phyloP scores from a whole-genome alignment of 441 rosid species.

The Flueggea neowawraea region DNA sequence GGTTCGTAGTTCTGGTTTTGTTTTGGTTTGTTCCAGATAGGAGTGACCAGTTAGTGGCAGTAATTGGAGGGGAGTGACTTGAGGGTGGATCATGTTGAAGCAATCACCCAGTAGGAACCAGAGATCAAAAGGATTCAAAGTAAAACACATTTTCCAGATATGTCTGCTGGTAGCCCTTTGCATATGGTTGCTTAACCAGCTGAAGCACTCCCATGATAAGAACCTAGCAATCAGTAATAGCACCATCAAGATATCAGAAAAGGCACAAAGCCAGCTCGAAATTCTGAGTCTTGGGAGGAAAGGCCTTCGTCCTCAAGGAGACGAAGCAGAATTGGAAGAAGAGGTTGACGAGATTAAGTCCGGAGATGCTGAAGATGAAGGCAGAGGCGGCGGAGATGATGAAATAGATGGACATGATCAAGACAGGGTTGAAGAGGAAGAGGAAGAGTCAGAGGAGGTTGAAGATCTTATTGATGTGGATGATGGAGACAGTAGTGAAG shows the following conservation, averaged over 20 bases:
- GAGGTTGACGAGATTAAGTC: slow-evolving; percentile 23
- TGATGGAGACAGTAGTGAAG: slow-evolving; percentile 36
- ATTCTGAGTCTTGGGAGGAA: slow-evolving; percentile 50
- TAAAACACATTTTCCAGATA: slow-evolving; percentile 48
- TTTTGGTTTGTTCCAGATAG: slow-evolving; percentile 20
- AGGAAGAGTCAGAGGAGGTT: slow-evolving; percentile 45
- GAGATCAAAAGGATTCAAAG: slow-evolving; percentile 54
- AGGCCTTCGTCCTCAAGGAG: slow-evolving; percentile 23
- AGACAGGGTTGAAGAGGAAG: slow-evolving; percentile 42
- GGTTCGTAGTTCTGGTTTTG: not conserved
- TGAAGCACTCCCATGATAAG: slow-evolving; percentile 29
- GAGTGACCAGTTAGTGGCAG: slow-evolving; percentile 8
- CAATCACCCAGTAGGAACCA: slow-evolving; percentile 39
- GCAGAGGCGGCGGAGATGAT: slow-evolving; percentile 40
- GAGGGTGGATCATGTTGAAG: slow-evolving; percentile 31
- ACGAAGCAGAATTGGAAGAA: slow-evolving; percentile 15
- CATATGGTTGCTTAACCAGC: slow-evolving; percentile 57
- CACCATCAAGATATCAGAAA: slow-evolving; percentile 11
- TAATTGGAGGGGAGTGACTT: slow-evolving; percentile 1
- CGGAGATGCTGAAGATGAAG: slow-evolving; percentile 35
- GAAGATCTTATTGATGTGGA: slow-evolving; percentile 68
- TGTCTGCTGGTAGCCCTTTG: slow-evolving; percentile 40
- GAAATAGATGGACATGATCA: slow-evolving; percentile 39
- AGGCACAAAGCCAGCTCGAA: slow-evolving; percentile 9
- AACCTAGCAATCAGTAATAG: slow-evolving; percentile 15